Percentiles rank a stretch among this genome's conserved stretches.
Conservation (phyloP, 2,329 filamentous ascomycete genomes). For the Sclerotinia glacialis region DNA sequence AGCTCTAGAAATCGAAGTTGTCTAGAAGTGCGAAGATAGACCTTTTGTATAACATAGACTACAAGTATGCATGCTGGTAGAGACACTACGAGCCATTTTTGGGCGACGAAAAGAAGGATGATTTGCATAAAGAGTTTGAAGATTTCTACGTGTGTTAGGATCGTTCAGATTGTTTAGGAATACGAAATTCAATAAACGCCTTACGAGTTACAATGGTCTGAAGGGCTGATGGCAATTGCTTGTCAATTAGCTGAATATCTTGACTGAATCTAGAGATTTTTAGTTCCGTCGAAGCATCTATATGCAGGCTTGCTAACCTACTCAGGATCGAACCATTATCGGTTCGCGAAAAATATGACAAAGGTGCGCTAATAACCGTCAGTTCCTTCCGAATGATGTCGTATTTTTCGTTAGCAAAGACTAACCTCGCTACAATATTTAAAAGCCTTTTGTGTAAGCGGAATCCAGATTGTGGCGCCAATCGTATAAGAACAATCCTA, state of each 20-base stretch:
- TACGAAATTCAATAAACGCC: background rate
- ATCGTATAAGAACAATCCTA: constrained; percentile 29
- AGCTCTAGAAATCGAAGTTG: constrained; percentile 60
- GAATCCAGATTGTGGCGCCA: constrained; percentile 43
- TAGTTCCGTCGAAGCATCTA: background rate
- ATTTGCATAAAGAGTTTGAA: constrained; percentile 44
- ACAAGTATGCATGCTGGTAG: constrained; percentile 50
- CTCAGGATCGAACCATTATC: constrained; percentile 46
- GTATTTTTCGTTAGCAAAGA: constrained; percentile 28
- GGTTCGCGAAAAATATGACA: constrained; percentile 42
- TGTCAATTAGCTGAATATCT: constrained; percentile 28
- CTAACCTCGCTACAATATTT: constrained; percentile 32
- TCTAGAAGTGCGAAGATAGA: constrained; percentile 59
- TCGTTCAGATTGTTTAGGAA: background rate
- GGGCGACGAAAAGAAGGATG: constrained; percentile 47
- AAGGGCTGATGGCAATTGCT: constrained; percentile 35
- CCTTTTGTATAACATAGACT: constrained; percentile 52
- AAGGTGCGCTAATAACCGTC: constrained; percentile 8
- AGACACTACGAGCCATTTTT: constrained; percentile 44
- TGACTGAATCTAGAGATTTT: constrained; percentile 28
- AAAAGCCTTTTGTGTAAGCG: constrained; percentile 39
- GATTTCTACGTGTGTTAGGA: constrained; percentile 26
- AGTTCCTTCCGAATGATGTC: background rate
- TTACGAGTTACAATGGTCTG: constrained; percentile 41
- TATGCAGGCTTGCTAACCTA: constrained; percentile 36